Base-by-base conservation (phyloP, 129 eudicot genomes). In the Heracleum sosnowskyi region DNA sequence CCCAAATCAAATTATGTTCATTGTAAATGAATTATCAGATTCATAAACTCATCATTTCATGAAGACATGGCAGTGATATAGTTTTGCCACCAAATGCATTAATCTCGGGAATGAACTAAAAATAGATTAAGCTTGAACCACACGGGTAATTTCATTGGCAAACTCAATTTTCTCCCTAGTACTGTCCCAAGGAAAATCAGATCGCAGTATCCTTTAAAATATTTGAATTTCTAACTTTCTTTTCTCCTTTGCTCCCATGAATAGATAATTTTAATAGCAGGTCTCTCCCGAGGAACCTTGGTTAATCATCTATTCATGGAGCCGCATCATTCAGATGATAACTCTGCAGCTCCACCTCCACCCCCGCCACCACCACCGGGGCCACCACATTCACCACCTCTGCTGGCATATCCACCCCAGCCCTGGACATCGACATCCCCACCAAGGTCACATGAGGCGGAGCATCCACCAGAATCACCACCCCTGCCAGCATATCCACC, bases 291-390 rank as follows among this genome's bases (percentile, higher is more conserved):
- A 2, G 10, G 11, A 37, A 29, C 72, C 72, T 15, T 4, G 24
- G 10, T 66, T 66, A 66, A 66, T 66, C 39, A 31, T 66, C 72
- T 5, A 66, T 28, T 31, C 68, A 66, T 66, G 72, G 72, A 66
- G 72, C 40, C 39, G 16, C 10, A 0, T 4, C 6, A 66, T 66
- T 12, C 39, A 66, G 4, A 31, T 6, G 1, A 66, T 16, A 66
- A 66, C 3, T 1, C 31, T 31, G 72, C 8, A 66, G 4, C 70
- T 28, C 36, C 70, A 12, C 70, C 70, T 26, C 35, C 70, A 12
- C 39, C 72, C 1, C 22, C 70, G 0, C 66, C 66, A 0, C 64
- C 29, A 55, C 13, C 64, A 17, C 79, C 41, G 40, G 40, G 40
- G 34, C 78, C 69, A 53, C 79, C 36, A 47, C 45, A 64, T 49